Percentiles rank a stretch among this genome's conserved stretches.
phyloP scores from a whole-genome alignment of 306 rosid species.

The Sicyos edulis region DNA sequence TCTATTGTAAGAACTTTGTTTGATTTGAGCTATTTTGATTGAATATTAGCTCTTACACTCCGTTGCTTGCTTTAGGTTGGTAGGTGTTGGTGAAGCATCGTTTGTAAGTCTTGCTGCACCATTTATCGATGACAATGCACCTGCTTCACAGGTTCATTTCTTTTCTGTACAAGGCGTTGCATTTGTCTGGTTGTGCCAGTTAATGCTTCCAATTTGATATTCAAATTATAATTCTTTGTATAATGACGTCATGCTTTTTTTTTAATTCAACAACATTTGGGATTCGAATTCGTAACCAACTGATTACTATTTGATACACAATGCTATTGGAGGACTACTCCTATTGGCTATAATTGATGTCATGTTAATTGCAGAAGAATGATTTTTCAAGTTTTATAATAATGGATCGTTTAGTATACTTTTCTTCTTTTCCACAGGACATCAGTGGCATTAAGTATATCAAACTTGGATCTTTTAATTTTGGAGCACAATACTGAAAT shows the following conservation, averaged over 20 bases:
- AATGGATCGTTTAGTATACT: background rate
- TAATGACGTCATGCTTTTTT: background rate
- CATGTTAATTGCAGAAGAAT: background rate
- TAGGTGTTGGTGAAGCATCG: constrained; percentile 98
- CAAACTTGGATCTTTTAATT: background rate
- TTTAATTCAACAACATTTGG: too few relatives aligned
- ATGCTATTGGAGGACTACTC: too few relatives aligned
- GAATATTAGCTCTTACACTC: constrained; percentile 10
- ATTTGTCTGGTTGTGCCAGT: background rate
- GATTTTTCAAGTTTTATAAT: constrained; percentile 10
- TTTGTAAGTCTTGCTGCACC: constrained; percentile 97
- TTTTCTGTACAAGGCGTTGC: constrained; percentile 2
- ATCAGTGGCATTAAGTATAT: background rate
- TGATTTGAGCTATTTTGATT: background rate
- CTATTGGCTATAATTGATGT: too few relatives aligned
- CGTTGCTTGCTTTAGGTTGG: constrained; percentile 55
- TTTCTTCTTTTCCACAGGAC: background rate
- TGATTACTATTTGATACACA: too few relatives aligned
- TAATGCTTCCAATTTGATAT: background rate
- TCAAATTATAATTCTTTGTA: background rate
- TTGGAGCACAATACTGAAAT: constrained; percentile 2
- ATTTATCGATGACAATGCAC: constrained; percentile 94
- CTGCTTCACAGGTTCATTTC: constrained; percentile 57
- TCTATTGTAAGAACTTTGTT: constrained; percentile 12
- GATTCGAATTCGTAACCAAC: too few relatives aligned